phyloP scores from a whole-genome alignment of 768 basidiomycete species.

The Kondoa malvinella region DNA sequence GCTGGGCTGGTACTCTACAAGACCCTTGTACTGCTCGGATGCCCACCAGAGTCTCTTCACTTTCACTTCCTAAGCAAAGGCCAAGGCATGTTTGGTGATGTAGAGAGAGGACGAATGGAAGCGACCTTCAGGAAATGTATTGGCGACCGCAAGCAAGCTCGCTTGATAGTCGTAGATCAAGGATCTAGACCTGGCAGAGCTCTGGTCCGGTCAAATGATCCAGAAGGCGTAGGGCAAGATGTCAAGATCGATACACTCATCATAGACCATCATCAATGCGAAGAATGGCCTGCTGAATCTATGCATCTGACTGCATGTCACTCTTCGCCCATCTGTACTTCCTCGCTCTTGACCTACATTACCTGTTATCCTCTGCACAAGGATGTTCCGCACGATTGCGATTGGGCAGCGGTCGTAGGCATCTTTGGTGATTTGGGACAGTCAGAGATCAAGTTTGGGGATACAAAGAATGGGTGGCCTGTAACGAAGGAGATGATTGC shows the following conservation, averaged over 20 bases:
- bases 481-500: slow-evolving; percentile 28
- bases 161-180: slow-evolving; percentile 38
- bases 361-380: slow-evolving; percentile 34
- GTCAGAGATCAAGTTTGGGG: slow-evolving; percentile 27
- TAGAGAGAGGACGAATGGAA: not conserved
- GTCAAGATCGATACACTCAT: slow-evolving; percentile 31
- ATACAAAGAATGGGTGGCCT: slow-evolving; percentile 26
- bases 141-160: slow-evolving; percentile 20
- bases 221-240: not conserved
- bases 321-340: slow-evolving; percentile 36
- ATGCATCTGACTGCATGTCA: slow-evolving; percentile 36
- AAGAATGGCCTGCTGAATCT: slow-evolving; percentile 34
- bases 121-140: not conserved
- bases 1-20: slow-evolving; percentile 34
- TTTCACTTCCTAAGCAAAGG: slow-evolving; percentile 38
- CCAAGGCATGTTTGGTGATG: slow-evolving; percentile 33
- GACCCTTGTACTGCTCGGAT: slow-evolving; percentile 34
- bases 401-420: slow-evolving; percentile 35
- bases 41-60: slow-evolving; percentile 28
- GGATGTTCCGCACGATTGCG: slow-evolving; percentile 27
- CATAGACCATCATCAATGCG: slow-evolving; percentile 40
- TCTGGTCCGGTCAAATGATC: slow-evolving; percentile 25
- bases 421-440: slow-evolving; percentile 37
- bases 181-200: slow-evolving; percentile 36
- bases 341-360: slow-evolving; percentile 37